Conservation (phyloP, 176 grass and related monocot species). For the Hordeum marinum region DNA sequence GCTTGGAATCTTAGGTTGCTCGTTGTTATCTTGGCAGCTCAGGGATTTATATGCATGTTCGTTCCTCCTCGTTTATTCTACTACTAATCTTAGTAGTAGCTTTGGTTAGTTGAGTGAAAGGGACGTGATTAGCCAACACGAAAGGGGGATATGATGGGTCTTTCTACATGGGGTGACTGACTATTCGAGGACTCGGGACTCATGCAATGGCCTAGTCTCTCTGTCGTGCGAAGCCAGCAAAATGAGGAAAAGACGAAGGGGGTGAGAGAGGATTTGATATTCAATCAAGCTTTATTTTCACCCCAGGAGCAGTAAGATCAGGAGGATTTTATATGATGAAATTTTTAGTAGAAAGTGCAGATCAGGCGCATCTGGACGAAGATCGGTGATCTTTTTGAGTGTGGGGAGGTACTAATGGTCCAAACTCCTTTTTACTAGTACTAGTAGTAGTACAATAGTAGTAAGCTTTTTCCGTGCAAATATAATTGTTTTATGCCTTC, state of each 20-base stretch:
- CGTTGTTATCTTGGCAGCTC: not conserved
- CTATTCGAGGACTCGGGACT: not conserved
- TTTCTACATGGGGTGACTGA: not conserved
- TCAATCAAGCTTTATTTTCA: not conserved
- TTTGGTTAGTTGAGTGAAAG: not conserved
- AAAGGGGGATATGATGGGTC: not conserved
- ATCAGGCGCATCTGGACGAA: not conserved
- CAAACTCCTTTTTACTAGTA: not conserved
- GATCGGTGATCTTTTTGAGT: not conserved
- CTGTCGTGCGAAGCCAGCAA: not conserved
- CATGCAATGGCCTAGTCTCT: not conserved
- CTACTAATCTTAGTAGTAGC: not conserved
- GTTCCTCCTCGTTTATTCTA: not conserved
- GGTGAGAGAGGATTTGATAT: not conserved
- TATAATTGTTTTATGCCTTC: not conserved
- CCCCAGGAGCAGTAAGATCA: not conserved
- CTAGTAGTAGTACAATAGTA: not conserved
- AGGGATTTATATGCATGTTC: not conserved
- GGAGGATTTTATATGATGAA: not conserved
- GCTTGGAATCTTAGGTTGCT: constrained; percentile 26
- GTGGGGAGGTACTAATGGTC: not conserved
- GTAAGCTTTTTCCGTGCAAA: not conserved
- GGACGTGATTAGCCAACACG: not conserved
- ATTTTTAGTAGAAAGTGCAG: not conserved
- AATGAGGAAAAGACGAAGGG: not conserved